A percentile compares a stretch with the other conserved stretches of the same genome.
These are phyloP conservation scores for Populus tremula DNA, from an alignment of 345 rosid species.

Conservation along the genomic window DNA sequence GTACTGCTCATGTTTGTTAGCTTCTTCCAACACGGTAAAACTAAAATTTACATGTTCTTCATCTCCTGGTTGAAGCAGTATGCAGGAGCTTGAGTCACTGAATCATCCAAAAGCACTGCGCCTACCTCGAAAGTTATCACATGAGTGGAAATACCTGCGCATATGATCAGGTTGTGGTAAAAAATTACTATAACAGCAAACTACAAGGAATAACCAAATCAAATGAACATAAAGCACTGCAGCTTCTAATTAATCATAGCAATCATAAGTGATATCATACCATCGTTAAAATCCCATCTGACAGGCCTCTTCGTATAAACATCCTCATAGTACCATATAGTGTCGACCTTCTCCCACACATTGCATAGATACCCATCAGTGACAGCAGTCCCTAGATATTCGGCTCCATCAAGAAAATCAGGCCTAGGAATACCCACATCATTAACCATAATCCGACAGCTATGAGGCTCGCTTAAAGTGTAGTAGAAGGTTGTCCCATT, in stretches of 20 bases:
- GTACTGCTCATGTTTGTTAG: no score
- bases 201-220: neutral
- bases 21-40: no score
- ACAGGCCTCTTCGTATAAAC: constrained; percentile 28
- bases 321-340: constrained; percentile 42
- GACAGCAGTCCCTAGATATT: constrained; percentile 28
- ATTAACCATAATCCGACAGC: constrained; percentile 15
- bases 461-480: constrained; percentile 14
- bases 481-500: constrained; percentile 41
- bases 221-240: neutral
- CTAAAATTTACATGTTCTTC: no score
- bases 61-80: no score
- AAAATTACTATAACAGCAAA: neutral
- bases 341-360: constrained; percentile 43
- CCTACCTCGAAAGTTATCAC: constrained; percentile 16
- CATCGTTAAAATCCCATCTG: constrained; percentile 36
- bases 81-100: no score
- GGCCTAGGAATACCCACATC: constrained; percentile 40
- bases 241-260: neutral
- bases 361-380: constrained; percentile 40
- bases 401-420: constrained; percentile 39
- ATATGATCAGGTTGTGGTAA: neutral
- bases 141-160: constrained; percentile 29
- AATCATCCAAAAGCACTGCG: no score
- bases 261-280: neutral